Evolutionary conservation across 2,329 filamentous ascomycete genomes (phyloP).

Genomic region (Epichloe elymi): DNA sequence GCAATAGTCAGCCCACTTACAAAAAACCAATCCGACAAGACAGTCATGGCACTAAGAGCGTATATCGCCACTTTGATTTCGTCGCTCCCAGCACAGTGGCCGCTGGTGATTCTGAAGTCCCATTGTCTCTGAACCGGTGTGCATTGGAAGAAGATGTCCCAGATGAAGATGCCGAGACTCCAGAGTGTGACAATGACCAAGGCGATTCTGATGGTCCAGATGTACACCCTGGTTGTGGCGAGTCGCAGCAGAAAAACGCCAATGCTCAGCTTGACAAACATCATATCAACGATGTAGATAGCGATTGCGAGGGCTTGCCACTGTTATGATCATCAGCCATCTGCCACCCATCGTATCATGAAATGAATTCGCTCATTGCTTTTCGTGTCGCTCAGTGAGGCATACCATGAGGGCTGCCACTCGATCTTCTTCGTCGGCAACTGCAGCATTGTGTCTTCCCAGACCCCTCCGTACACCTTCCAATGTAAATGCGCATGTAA

Average conservation of each 20-base stretch:
- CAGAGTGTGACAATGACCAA: conserved; percentile 33
- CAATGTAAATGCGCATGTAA: conserved; percentile 33
- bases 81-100: conserved; percentile 29
- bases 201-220: conserved; percentile 32
- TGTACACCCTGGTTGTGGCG: conserved; percentile 32
- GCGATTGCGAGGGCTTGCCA: conserved; percentile 39
- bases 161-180: conserved; percentile 36
- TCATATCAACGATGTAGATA: conserved; percentile 39
- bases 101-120: conserved; percentile 33
- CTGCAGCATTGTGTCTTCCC: conserved; percentile 33
- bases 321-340: conserved; percentile 13
- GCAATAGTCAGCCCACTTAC: conserved; percentile 15
- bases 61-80: conserved; percentile 36
- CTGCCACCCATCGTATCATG: background rate
- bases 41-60: conserved; percentile 37
- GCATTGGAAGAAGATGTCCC: conserved; percentile 40
- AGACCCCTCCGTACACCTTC: conserved; percentile 29
- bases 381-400: background rate
- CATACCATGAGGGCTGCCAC: conserved; percentile 33
- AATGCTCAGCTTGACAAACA: conserved; percentile 44
- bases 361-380: background rate
- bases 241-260: conserved; percentile 38
- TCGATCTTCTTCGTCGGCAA: conserved; percentile 24
- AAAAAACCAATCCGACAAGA: conserved; percentile 41
- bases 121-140: conserved; percentile 36